Evolutionary conservation across 2,329 filamentous ascomycete genomes (phyloP).

Genomic region (Penicillium glabrum): DNA sequence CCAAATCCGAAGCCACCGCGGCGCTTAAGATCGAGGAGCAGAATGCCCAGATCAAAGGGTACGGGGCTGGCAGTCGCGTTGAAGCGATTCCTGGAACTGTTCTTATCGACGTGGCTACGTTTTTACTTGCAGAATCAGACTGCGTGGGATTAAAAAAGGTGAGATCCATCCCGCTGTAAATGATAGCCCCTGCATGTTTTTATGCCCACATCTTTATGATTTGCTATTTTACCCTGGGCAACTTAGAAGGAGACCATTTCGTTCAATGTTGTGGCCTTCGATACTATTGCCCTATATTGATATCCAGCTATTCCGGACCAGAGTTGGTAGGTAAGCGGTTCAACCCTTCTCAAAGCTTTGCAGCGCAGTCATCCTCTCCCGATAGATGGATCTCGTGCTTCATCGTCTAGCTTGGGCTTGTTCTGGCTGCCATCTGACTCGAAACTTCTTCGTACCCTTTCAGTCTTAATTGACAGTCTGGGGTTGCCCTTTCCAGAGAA

Average conservation of each 20-base stretch:
- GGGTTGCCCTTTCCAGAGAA: slow-evolving; percentile 18
- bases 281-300: slow-evolving; percentile 61
- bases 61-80: slow-evolving; percentile 77
- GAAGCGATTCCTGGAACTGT: slow-evolving; percentile 65
- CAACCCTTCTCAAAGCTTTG: not conserved
- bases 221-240: slow-evolving; percentile 36
- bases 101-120: slow-evolving; percentile 77
- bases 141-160: slow-evolving; percentile 50
- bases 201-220: not conserved
- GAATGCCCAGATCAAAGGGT: slow-evolving; percentile 65
- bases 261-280: slow-evolving; percentile 52
- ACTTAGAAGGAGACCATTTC: slow-evolving; percentile 57
- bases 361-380: slow-evolving; percentile 36
- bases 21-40: slow-evolving; percentile 40
- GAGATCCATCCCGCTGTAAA: slow-evolving; percentile 22
- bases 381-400: slow-evolving; percentile 37
- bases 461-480: slow-evolving; percentile 11
- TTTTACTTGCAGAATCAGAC: slow-evolving; percentile 69
- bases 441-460: slow-evolving; percentile 10
- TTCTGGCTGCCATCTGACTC: not conserved
- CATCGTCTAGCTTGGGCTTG: slow-evolving; percentile 15
- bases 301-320: slow-evolving; percentile 1
- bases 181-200: not conserved
- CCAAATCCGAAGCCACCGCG: slow-evolving; percentile 41
- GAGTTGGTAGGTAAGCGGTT: slow-evolving; percentile 4